A percentile compares a stretch with the other conserved stretches of the same genome.
Conservation (phyloP, 2,329 filamentous ascomycete species). For the Ceratocystis variospora region DNA sequence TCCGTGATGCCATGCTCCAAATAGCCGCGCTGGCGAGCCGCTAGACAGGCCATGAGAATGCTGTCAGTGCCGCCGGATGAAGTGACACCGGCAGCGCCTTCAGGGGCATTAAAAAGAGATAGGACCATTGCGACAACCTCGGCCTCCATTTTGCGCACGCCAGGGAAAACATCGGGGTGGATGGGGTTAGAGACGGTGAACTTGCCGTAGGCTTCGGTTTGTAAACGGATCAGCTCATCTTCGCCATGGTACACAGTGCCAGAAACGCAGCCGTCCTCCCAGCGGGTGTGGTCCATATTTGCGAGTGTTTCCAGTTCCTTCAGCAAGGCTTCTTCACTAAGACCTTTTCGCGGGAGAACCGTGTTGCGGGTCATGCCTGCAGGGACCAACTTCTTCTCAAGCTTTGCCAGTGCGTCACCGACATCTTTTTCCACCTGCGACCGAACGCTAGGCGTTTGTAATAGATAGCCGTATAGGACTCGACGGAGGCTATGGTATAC, state of each 20-base stretch:
- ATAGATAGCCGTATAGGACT: constrained; percentile 69
- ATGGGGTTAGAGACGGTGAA: constrained; percentile 96
- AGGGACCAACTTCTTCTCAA: constrained; percentile 73
- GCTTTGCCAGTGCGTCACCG: constrained; percentile 60
- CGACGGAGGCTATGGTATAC: constrained; percentile 59
- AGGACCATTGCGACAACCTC: constrained; percentile 95
- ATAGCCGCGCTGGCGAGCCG: constrained; percentile 78
- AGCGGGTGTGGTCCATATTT: constrained; percentile 82
- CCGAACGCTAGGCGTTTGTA: constrained; percentile 74
- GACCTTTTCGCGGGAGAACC: constrained; percentile 67
- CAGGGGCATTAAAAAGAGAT: constrained; percentile 74
- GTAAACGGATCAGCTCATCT: constrained; percentile 62
- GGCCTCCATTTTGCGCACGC: constrained; percentile 97
- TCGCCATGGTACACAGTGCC: constrained; percentile 96
- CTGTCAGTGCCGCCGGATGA: constrained; percentile 92
- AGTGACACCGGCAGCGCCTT: constrained; percentile 72
- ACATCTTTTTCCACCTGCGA: constrained; percentile 76
- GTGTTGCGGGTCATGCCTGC: constrained; percentile 58
- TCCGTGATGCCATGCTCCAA: constrained; percentile 75
- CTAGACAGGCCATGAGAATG: constrained; percentile 88
- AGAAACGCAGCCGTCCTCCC: constrained; percentile 91
- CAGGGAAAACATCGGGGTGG: constrained; percentile 95
- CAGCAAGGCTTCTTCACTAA: constrained; percentile 63
- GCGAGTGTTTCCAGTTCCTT: constrained; percentile 67
- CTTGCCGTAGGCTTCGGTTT: constrained; percentile 83